Base-by-base conservation (phyloP, 805 yeast species). In the Jamesozyma jinghongensis region DNA sequence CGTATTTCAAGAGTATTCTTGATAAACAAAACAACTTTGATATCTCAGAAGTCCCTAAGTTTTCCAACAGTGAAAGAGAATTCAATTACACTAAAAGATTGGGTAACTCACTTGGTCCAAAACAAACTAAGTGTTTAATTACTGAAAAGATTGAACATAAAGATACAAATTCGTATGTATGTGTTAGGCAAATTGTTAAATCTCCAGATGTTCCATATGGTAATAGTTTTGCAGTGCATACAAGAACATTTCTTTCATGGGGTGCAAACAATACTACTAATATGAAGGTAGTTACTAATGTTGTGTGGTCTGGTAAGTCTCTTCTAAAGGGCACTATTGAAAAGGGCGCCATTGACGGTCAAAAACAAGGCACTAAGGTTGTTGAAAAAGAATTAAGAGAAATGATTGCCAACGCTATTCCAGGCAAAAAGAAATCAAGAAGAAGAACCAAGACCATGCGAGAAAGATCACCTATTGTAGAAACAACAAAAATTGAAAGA, bases 141-240 rank as follows among this genome's bases (percentile, higher is more conserved):
- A 67, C 68, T 5, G 90, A 81, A 52, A 64, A 63, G 8, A 60
- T 81, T 27, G 75, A 75, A 33, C 66, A 68, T 25, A 62, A 56
- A 48, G 78, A 79, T 51, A 61, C 71, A 12, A 63, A 69, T 11
- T 62, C 63, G 25, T 51, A 50, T 36, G 61, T 74, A 20, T 54
- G 66, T 17, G 73, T 77, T 3, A 63, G 68, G 11, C 81, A 77
- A 46, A 56, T 65, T 2, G 75, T 84, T 0, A 70, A 67, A 22
- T 77, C 85, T 0, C 88, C 86, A 0, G 88, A 81, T 59, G 85
- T 81, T 11, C 90, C 90, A 0, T 75, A 79, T 35, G 94, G 94
- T 5, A 71, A 70, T 47, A 69, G 78, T 0, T 84, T 84, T 51
- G 68, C 71, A 29, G 83, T 82, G 1, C 68, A 71, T 34, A 77